Base-by-base conservation (phyloP, 768 basidiomycete species). In the Nidularia pulvinata region DNA sequence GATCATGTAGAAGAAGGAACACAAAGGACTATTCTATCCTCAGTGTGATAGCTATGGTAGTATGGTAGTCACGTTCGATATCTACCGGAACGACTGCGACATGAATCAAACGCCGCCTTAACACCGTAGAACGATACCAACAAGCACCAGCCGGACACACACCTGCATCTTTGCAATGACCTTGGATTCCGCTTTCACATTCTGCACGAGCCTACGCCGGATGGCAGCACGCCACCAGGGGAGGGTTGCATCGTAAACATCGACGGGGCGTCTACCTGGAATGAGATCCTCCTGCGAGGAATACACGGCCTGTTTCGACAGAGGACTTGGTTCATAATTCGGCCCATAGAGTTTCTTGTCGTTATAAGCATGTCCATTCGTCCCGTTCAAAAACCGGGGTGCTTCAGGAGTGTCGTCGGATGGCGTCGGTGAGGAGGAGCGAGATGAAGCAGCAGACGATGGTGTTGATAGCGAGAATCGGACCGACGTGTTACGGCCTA, bases 101-200 rank as follows among this genome's bases (percentile, higher is more conserved):
- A 11, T 6, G 32, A 22, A 44, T 46, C 43, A 45, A 37, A n/a
- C 35, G 32, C 2, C 4, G n/a, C 5, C n/a, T n/a, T n/a, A n/a
- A n/a, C n/a, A 36, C 3, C n/a, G n/a, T n/a, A n/a, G n/a, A n/a
- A n/a, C n/a, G n/a, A n/a, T n/a, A n/a, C n/a, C n/a, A n/a, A n/a
- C n/a, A n/a, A n/a, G n/a, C n/a, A n/a, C n/a, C n/a, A n/a, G n/a
- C n/a, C 33, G 13, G 6, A 63, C 73, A 63, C 73, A 48, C 37
- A 84, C 91, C 82, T 93, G 91, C 76, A 90, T 80, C 39, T 65
- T 74, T 2, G 82, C 90, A 43, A 93, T 73, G 34, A 84, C 58
- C 57, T 69, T 58, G 4, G 84, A 86, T 69, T 93, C 91, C 62
- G 72, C 68, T 35, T 75, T 69, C 19, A 93, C 80, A 37, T 65